Evolutionary conservation across 2,329 filamentous ascomycete genomes (phyloP), one percentile per base, ranked within the genome.

Genomic region (Neopestalotiopsis clavispora): DNA sequence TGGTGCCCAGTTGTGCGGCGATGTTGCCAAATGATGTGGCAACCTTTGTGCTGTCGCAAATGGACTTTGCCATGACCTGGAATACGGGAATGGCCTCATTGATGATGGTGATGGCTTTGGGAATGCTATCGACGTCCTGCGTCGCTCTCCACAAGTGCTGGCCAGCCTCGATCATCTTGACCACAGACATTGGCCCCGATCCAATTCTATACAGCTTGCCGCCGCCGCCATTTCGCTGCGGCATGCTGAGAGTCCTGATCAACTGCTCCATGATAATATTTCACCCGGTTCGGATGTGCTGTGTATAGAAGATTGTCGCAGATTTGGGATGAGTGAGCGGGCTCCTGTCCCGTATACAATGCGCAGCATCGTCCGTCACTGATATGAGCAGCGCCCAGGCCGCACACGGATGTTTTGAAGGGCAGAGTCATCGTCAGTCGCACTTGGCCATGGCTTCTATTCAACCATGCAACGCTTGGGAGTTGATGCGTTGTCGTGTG

Each of bases 1-100:
- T 79, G 58, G 79, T 78, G 9, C 78, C 75, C 32, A 78, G 69
- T 1, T 76, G 72, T 5, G 74, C 75, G 3, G 78, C 78, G 17
- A 78, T 74, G 4, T 74, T 71, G 69, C 71, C 78, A 59, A 81
- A 81, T 12, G 73, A 71, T n/a, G 72, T 69, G 40, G 80, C 74
- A 12, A 80, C 71, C 30, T 75, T 75, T 38, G 75, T 73, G 56
- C 74, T 78, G 56, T 81, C 79, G 68, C 75, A 77, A 28, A 79
- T 69, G 3, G 78, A 80, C 68, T 75, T 74, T n/a, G 74, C 78
- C 72, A 80, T 74, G 10, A 80, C 74, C 61, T 80, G 79, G 70
- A 80, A 79, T 28, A 77, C 73, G 0, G 79, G 79, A 1, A 80
- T 74, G 17, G 61, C 40, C 40, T 64, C 61, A n/a, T 64, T 45